Conservation (phyloP, 805 yeast genomes). For the Saccharomycopsis sp. region DNA sequence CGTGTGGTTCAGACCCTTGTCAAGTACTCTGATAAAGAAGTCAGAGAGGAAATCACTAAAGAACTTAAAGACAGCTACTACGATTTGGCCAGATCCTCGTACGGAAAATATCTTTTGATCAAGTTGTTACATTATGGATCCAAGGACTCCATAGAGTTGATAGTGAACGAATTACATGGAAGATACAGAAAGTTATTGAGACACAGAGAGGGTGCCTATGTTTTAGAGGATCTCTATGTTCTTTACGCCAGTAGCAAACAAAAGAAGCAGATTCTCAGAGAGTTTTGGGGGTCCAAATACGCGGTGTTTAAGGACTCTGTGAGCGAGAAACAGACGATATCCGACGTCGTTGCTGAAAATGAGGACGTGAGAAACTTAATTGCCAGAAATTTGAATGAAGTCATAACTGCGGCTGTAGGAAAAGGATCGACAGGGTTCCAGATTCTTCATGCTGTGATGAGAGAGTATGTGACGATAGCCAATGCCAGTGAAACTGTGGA, state of each 20-base stretch:
- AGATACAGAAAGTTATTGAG: slow-evolving; percentile 86
- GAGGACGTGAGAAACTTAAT: slow-evolving; percentile 75
- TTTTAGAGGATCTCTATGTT: slow-evolving; percentile 85
- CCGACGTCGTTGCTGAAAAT: slow-evolving; percentile 57
- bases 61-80: slow-evolving; percentile 56
- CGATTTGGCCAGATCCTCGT: slow-evolving; percentile 81
- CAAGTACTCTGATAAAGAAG: slow-evolving; percentile 74
- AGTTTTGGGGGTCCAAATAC: slow-evolving; percentile 94
- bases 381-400: slow-evolving; percentile 67
- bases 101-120: slow-evolving; percentile 86
- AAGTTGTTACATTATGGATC: slow-evolving; percentile 91
- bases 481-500: slow-evolving; percentile 67
- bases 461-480: slow-evolving; percentile 71
- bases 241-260: slow-evolving; percentile 81
- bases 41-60: slow-evolving; percentile 62
- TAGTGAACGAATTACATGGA: slow-evolving; percentile 85
- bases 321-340: slow-evolving; percentile 50
- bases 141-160: slow-evolving; percentile 65
- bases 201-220: slow-evolving; percentile 97
- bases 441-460: slow-evolving; percentile 93
- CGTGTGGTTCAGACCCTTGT: slow-evolving; percentile 92
- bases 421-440: slow-evolving; percentile 97
- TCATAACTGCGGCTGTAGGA: slow-evolving; percentile 84
- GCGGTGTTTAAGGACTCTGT: slow-evolving; percentile 82
- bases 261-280: slow-evolving; percentile 85